A percentile compares a stretch with the other conserved stretches of the same genome.
These are phyloP conservation scores for Persicaria maculosa DNA, from an alignment of 148 eudicot genomes.

Conservation along the genomic window DNA sequence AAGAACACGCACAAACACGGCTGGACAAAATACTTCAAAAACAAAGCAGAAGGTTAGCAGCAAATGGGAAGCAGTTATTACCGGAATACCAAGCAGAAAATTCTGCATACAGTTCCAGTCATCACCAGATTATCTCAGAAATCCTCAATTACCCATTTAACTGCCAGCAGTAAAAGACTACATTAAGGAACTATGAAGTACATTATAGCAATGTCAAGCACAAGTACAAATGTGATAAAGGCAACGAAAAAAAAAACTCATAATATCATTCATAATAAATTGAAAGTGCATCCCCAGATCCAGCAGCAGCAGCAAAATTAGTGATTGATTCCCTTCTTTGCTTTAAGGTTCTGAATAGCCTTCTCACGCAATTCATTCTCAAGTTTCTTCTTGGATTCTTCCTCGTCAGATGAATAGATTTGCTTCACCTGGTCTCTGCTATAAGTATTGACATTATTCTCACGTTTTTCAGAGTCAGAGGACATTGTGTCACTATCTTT, in stretches of 20 bases:
- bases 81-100: conserved; percentile 77
- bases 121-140: conserved; percentile 67
- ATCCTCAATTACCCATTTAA: conserved; percentile 84
- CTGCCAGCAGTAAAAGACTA: conserved; percentile 90
- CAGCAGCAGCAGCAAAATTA: conserved; percentile 27
- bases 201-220: conserved; percentile 17
- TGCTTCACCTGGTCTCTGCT: conserved; percentile 36
- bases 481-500: conserved; percentile 36
- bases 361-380: conserved; percentile 91
- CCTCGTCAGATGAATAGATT: conserved; percentile 30
- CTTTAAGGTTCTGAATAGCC: conserved; percentile 88
- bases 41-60: conserved; percentile 29
- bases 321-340: conserved; percentile 72
- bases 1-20: conserved; percentile 11
- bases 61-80: conserved; percentile 59
- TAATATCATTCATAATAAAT: conserved; percentile 21
- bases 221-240: conserved; percentile 35
- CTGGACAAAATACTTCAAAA: conserved; percentile 17
- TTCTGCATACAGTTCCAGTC: conserved; percentile 67
- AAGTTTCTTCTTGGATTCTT: conserved; percentile 62
- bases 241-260: conserved; percentile 16
- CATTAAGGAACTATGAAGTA: conserved; percentile 58
- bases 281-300: conserved; percentile 22
- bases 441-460: conserved; percentile 35
- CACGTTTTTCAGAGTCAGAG: conserved; percentile 42